Evolutionary conservation across 352 stramenopile genomes (phyloP).

Genomic region (Globisporangium acanthophoron): DNA sequence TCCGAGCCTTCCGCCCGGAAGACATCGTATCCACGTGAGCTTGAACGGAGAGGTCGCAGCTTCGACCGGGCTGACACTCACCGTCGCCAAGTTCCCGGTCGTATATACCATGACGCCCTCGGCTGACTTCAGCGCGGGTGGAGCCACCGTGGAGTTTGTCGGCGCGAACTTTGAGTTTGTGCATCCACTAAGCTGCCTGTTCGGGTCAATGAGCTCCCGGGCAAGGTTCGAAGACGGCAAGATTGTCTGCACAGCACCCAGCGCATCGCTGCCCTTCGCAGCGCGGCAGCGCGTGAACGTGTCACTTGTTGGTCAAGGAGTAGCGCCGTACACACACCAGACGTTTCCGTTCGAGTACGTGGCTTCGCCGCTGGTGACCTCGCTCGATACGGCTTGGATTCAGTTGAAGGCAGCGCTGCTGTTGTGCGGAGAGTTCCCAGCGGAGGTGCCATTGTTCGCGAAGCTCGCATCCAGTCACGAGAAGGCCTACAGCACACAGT

Average conservation of each 20-base stretch:
- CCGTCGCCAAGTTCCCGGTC: slow-evolving; percentile 15
- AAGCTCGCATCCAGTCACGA: neutral
- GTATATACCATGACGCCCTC: slow-evolving; percentile 25
- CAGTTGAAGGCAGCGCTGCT: slow-evolving; percentile 7
- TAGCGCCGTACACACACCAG: slow-evolving; percentile 15
- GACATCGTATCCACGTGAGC: slow-evolving; percentile 20
- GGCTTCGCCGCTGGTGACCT: slow-evolving; percentile 16
- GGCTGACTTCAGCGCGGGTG: slow-evolving; percentile 24
- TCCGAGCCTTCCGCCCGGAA: slow-evolving; percentile 18
- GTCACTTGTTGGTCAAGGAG: slow-evolving; percentile 16
- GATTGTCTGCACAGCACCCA: slow-evolving; percentile 22
- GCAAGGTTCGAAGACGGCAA: slow-evolving; percentile 18
- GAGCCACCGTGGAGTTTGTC: slow-evolving; percentile 25
- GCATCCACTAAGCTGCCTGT: slow-evolving; percentile 26
- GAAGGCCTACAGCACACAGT: neutral
- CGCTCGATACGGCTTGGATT: slow-evolving; percentile 11
- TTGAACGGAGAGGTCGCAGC: slow-evolving; percentile 21
- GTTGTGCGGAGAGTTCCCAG: slow-evolving; percentile 6
- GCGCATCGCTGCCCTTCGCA: slow-evolving; percentile 3
- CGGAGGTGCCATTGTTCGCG: neutral
- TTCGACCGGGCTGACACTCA: slow-evolving; percentile 15
- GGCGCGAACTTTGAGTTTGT: slow-evolving; percentile 26
- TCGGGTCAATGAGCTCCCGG: slow-evolving; percentile 17
- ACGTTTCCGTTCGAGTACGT: slow-evolving; percentile 30
- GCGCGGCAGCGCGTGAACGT: slow-evolving; percentile 18